Evolutionary conservation across 257 asterid species (phyloP).

Genomic region (Prunella vulgaris): DNA sequence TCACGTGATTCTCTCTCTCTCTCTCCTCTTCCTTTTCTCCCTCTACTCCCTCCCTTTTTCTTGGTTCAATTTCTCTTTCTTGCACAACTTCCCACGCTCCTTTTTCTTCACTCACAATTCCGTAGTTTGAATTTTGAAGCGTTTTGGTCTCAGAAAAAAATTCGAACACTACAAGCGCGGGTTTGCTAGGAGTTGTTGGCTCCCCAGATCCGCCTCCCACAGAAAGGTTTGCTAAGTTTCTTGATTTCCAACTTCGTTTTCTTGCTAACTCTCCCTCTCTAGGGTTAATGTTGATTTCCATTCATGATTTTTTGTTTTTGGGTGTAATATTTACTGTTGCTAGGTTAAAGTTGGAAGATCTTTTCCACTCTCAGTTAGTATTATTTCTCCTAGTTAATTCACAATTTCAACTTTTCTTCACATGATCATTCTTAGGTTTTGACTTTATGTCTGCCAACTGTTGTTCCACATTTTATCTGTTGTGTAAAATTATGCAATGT

Average conservation of each 20-base stretch:
- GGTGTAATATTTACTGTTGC: not conserved
- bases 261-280: not conserved
- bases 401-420: not conserved
- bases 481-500: not conserved
- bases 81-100: slow-evolving; percentile 20
- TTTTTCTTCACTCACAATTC: slow-evolving; percentile 13
- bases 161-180: slow-evolving; percentile 11
- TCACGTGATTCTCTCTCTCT: slow-evolving; percentile 57
- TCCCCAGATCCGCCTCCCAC: slow-evolving; percentile 30
- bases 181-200: slow-evolving; percentile 19
- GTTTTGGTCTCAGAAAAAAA: not conserved
- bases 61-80: slow-evolving; percentile 20
- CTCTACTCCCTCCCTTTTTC: slow-evolving; percentile 18
- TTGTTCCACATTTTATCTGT: slow-evolving; percentile 4
- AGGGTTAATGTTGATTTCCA: not conserved
- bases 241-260: not conserved
- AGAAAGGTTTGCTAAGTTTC: slow-evolving; percentile 16
- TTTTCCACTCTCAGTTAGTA: not conserved
- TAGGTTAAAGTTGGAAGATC: slow-evolving; percentile 1
- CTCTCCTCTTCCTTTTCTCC: slow-evolving; percentile 16
- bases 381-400: not conserved
- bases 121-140: slow-evolving; percentile 16
- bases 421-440: slow-evolving; percentile 1
- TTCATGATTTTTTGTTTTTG: not conserved
- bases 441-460: not conserved